phyloP scores from a whole-genome alignment of 2,329 filamentous ascomycete genomes.

The Chlorencoelia australis region DNA sequence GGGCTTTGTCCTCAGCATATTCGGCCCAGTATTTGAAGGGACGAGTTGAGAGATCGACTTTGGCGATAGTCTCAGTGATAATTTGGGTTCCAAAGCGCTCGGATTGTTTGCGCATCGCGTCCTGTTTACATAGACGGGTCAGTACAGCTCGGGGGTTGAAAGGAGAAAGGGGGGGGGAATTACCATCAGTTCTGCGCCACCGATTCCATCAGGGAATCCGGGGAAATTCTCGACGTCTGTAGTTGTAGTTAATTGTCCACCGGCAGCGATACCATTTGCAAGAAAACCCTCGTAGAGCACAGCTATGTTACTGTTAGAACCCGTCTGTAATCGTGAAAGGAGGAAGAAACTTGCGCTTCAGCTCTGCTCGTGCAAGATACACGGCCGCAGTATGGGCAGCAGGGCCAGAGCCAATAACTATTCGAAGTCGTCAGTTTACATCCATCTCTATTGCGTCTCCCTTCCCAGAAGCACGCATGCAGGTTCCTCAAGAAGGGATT shows the following conservation, averaged over 20 bases:
- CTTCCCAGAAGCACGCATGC: neutral
- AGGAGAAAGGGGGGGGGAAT: neutral
- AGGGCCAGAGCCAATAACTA: conserved; percentile 85
- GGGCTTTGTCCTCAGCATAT: conserved; percentile 67
- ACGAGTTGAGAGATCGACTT: conserved; percentile 70
- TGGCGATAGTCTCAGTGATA: conserved; percentile 83
- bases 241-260: conserved; percentile 94
- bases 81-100: conserved; percentile 87
- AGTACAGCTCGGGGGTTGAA: too few species aligned
- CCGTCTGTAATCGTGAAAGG: neutral
- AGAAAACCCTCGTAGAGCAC: conserved; percentile 97
- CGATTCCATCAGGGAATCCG: conserved; percentile 82
- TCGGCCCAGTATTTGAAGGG: conserved; percentile 95
- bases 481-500: neutral
- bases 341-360: conserved; percentile 50
- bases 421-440: conserved; percentile 10
- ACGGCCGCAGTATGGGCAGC: conserved; percentile 96
- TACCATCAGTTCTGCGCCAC: conserved; percentile 75
- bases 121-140: too few species aligned
- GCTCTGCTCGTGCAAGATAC: conserved; percentile 87
- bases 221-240: conserved; percentile 99
- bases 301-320: conserved; percentile 32
- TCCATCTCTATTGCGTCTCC: neutral
- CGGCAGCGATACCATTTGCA: conserved; percentile 90
- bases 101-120: conserved; percentile 87